phyloP scores from a whole-genome alignment of 208 protist species.

The Trypanosoma congolense region DNA sequence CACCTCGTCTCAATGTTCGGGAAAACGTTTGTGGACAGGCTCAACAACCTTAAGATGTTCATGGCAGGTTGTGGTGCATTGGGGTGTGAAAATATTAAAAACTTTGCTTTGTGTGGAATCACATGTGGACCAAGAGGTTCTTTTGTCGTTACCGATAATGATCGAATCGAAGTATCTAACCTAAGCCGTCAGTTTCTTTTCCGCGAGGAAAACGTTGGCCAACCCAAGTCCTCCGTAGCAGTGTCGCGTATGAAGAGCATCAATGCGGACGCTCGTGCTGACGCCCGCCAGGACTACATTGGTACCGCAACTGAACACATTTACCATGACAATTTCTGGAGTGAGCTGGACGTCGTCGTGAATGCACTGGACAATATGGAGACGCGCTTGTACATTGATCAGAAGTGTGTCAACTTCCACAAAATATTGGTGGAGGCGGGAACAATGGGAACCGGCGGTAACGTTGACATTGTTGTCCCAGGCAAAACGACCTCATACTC shows the following conservation, averaged over 20 bases:
- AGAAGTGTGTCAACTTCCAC: slow-evolving; percentile 92
- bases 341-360: slow-evolving; percentile 91
- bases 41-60: slow-evolving; percentile 79
- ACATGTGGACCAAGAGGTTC: slow-evolving; percentile 71
- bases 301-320: slow-evolving; percentile 94
- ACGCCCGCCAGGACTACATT: slow-evolving; percentile 88
- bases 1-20: slow-evolving; percentile 76
- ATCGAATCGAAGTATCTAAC: slow-evolving; percentile 99
- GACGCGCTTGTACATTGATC: slow-evolving; percentile 95
- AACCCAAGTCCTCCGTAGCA: slow-evolving; percentile 95
- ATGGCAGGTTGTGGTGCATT: slow-evolving; percentile 98
- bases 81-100: slow-evolving; percentile 99
- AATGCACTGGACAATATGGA: slow-evolving; percentile 99
- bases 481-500: slow-evolving; percentile 97
- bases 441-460: slow-evolving; percentile 98
- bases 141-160: slow-evolving; percentile 98
- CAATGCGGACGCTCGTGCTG: slow-evolving; percentile 90
- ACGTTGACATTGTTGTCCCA: slow-evolving; percentile 97
- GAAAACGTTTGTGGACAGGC: slow-evolving; percentile 56
- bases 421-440: slow-evolving; percentile 99
- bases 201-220: slow-evolving; percentile 93
- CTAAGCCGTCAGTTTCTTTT: slow-evolving; percentile 99
- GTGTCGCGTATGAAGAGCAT: slow-evolving; percentile 90
- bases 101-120: slow-evolving; percentile 98
- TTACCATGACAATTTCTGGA: slow-evolving; percentile 96